Evolutionary conservation across 2,329 filamentous ascomycete genomes (phyloP).

Genomic region (Cladophialophora carrionii): DNA sequence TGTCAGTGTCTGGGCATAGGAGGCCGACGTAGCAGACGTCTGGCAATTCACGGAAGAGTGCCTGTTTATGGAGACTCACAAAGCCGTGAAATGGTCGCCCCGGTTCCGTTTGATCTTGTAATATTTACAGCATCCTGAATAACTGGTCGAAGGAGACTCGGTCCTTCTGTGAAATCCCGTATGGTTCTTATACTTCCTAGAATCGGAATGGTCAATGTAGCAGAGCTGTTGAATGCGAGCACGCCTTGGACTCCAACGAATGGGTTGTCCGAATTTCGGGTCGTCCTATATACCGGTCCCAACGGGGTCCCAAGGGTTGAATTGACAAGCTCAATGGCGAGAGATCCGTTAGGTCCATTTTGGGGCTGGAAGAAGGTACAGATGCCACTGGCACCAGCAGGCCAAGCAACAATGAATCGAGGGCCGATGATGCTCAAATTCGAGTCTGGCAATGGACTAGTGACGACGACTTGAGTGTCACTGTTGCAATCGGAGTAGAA

Average conservation of each 20-base stretch:
- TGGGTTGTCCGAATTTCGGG: slow-evolving; percentile 43
- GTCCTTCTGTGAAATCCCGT: slow-evolving; percentile 65
- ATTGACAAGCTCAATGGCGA: slow-evolving; percentile 59
- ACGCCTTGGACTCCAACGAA: slow-evolving; percentile 59
- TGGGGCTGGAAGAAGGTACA: slow-evolving; percentile 61
- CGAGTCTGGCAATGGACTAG: slow-evolving; percentile 58
- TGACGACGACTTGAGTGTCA: slow-evolving; percentile 63
- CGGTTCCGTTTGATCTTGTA: slow-evolving; percentile 47
- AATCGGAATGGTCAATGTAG: slow-evolving; percentile 59
- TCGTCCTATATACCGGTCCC: slow-evolving; percentile 49
- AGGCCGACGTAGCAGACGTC: background rate
- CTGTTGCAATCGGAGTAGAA: slow-evolving; percentile 68
- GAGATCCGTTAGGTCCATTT: slow-evolving; percentile 57
- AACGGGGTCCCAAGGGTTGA: slow-evolving; percentile 54
- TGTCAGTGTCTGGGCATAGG: background rate
- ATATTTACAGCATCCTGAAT: slow-evolving; percentile 61
- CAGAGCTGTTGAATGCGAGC: slow-evolving; percentile 62
- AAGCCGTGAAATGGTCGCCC: slow-evolving; percentile 55
- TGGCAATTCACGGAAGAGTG: background rate
- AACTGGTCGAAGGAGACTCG: slow-evolving; percentile 54
- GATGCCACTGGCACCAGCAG: slow-evolving; percentile 66
- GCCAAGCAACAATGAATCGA: slow-evolving; percentile 66
- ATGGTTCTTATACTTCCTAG: slow-evolving; percentile 66
- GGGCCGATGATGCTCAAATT: slow-evolving; percentile 61
- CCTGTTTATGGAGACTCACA: slow-evolving; percentile 44